These are phyloP conservation scores for Colletotrichum camelliae DNA, from an alignment of 2,329 filamentous ascomycete genomes.

Conservation along the genomic window DNA sequence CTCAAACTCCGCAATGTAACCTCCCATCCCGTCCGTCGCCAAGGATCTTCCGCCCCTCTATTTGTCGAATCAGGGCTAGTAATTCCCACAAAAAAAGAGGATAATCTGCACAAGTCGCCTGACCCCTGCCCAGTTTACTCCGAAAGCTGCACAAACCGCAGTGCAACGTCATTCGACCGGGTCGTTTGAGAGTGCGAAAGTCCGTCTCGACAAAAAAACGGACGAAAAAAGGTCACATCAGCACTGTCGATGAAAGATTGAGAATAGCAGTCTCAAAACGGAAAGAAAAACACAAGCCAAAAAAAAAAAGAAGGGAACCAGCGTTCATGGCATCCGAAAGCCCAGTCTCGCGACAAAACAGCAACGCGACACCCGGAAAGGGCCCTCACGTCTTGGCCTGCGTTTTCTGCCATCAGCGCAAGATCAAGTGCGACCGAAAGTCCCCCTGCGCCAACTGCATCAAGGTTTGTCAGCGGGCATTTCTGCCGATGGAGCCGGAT, in stretches of 20 bases:
- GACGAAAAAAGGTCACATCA: not conserved
- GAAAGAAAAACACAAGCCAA: not conserved
- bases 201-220: not conserved
- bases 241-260: not conserved
- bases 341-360: not conserved
- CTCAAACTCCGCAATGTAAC: not conserved
- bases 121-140: not conserved
- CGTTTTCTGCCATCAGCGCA: constrained; percentile 64
- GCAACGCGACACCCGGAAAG: not conserved
- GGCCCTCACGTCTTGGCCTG: constrained; percentile 37
- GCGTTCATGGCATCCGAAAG: constrained; percentile 7
- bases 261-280: not conserved
- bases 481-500: not conserved
- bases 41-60: not conserved
- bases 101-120: not conserved
- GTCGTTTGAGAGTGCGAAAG: not conserved
- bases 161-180: not conserved
- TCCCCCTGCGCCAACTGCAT: constrained; percentile 59
- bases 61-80: not conserved
- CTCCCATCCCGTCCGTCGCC: not conserved
- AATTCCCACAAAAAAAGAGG: not conserved
- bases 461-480: constrained; percentile 29
- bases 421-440: constrained; percentile 66
- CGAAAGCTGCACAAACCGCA: not conserved
- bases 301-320: not conserved